Percentiles rank a stretch among this genome's conserved stretches.
phyloP scores from a whole-genome alignment of 148 eudicot species.

The Selenicereus undatus region DNA sequence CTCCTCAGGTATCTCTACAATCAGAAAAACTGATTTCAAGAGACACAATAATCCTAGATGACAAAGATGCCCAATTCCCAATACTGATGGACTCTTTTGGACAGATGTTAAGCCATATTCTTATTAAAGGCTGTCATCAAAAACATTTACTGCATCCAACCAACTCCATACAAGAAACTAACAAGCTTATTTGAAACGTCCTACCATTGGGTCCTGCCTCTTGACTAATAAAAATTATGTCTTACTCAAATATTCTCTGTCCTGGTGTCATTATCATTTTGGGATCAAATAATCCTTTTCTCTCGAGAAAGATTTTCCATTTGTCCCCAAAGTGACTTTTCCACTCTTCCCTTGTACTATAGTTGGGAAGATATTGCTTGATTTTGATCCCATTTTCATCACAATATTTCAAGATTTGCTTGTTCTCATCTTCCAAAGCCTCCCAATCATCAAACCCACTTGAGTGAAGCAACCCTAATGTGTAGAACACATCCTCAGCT shows the following conservation, averaged over 20 bases:
- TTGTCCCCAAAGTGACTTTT: slow-evolving; percentile 63
- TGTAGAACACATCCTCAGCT: slow-evolving; percentile 71
- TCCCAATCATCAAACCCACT: slow-evolving; percentile 40
- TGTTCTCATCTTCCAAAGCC: slow-evolving; percentile 45
- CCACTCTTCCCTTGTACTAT: slow-evolving; percentile 58
- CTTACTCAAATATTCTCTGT: slow-evolving; percentile 59
- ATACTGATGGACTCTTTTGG: too few species aligned
- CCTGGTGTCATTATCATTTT: slow-evolving; percentile 79
- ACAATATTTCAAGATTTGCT: slow-evolving; percentile 49
- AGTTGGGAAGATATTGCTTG: slow-evolving; percentile 81
- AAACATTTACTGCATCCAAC: too few species aligned
- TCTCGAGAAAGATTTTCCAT: slow-evolving; percentile 56
- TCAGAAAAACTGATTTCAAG: too few species aligned
- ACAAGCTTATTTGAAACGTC: background rate
- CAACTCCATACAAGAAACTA: background rate
- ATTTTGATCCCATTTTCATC: slow-evolving; percentile 46
- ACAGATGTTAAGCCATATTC: too few species aligned
- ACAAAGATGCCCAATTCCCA: too few species aligned
- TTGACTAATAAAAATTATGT: too few species aligned
- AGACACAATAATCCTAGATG: too few species aligned
- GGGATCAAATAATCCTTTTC: slow-evolving; percentile 71
- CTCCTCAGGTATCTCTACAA: too few species aligned
- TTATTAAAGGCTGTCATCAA: too few species aligned
- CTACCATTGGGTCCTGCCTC: too few species aligned
- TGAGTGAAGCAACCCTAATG: slow-evolving; percentile 64